phyloP scores from a whole-genome alignment of 225 moss, liverwort and hornwort genomes.

The Ulota crispa region DNA sequence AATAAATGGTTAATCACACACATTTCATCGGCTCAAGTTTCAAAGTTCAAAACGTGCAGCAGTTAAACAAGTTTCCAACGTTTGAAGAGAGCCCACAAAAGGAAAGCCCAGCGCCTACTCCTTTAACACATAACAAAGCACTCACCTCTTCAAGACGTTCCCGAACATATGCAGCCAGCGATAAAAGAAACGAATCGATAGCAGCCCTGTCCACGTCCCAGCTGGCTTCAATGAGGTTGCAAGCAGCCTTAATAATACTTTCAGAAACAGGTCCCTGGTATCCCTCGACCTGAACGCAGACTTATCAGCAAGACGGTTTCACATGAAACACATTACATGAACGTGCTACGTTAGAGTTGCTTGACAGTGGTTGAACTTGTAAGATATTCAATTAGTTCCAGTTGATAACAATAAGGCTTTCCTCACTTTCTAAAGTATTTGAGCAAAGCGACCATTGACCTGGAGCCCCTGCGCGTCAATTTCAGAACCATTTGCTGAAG shows the following conservation, averaged over 20 bases:
- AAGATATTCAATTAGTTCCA: not conserved
- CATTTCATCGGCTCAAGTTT: not conserved
- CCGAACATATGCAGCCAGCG: conserved; percentile 70
- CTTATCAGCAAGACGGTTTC: conserved; percentile 18
- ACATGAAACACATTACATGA: not conserved
- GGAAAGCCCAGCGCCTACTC: not conserved
- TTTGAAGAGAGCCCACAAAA: conserved; percentile 1
- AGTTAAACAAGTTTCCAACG: not conserved
- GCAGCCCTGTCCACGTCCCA: conserved; percentile 77
- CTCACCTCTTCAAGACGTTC: conserved; percentile 72
- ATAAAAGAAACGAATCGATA: conserved; percentile 77
- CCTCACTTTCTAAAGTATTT: not conserved
- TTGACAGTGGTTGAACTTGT: conserved; percentile 1
- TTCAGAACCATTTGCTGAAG: not conserved
- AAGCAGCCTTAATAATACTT: conserved; percentile 56
- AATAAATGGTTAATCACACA: not conserved
- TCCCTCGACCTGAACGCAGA: conserved; percentile 56
- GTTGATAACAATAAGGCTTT: not conserved
- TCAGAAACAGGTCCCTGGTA: conserved; percentile 55
- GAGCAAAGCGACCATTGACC: not conserved
- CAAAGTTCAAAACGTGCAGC: not conserved
- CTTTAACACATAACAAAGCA: not conserved
- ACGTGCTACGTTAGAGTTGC: not conserved
- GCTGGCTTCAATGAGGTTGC: conserved; percentile 61
- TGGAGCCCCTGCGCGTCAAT: not conserved